These are phyloP conservation scores for Penstemon newberryi DNA, from an alignment of 257 asterid genomes.

Conservation along the genomic window DNA sequence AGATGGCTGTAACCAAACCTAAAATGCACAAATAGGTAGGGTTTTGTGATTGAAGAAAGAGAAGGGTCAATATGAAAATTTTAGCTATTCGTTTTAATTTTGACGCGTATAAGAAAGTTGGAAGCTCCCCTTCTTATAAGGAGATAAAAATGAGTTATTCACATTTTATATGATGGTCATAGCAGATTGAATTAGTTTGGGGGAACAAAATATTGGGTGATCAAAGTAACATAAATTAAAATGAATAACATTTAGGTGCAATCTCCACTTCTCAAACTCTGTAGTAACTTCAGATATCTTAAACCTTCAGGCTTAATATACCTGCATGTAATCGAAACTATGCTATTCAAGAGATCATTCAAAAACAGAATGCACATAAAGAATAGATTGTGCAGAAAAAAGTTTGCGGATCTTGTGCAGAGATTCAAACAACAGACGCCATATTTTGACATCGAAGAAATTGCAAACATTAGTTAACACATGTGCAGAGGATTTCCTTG, in stretches of 20 bases:
- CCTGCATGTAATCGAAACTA: conserved; percentile 40
- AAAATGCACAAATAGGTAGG: no score
- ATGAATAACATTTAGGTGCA: conserved; percentile 46
- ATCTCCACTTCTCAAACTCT: conserved; percentile 71
- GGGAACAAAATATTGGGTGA: no score
- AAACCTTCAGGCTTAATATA: conserved; percentile 71
- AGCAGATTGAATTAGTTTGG: no score
- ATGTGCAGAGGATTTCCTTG: neutral
- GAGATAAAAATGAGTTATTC: no score
- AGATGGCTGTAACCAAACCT: no score
- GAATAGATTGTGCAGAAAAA: neutral
- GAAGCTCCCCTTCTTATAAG: no score
- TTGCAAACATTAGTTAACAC: neutral
- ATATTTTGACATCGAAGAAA: neutral
- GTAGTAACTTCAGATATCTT: conserved; percentile 73
- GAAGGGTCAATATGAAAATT: no score
- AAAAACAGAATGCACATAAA: neutral
- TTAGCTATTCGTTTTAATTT: no score
- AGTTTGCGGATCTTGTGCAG: neutral
- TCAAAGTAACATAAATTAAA: neutral
- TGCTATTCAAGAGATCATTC: neutral
- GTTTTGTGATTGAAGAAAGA: no score
- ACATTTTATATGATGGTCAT: no score
- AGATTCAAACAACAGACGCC: neutral
- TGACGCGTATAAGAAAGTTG: no score